Conservation (phyloP, 2,329 filamentous ascomycete genomes). For the Chrysoporthe puriensis region DNA sequence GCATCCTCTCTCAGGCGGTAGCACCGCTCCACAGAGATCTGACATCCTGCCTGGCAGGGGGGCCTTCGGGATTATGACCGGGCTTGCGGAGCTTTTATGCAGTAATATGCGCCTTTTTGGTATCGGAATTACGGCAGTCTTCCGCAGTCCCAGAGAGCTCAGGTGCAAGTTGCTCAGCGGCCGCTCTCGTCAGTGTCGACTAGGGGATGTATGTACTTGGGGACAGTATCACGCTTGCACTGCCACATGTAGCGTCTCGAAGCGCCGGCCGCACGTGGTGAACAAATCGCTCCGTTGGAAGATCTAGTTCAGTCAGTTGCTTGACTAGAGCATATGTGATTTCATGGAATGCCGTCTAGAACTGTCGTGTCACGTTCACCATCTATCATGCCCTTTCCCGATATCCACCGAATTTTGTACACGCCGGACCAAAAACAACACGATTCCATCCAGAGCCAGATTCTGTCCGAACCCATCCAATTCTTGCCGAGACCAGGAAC, state of each 20-base stretch:
- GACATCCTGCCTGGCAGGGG: too few relatives aligned
- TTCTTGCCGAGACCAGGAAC: neutral
- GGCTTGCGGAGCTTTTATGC: too few relatives aligned
- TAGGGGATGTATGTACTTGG: neutral
- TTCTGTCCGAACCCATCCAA: neutral
- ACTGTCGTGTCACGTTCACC: neutral
- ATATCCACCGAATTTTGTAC: slow-evolving; percentile 14
- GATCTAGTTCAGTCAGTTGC: neutral
- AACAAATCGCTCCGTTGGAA: neutral
- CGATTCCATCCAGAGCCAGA: neutral
- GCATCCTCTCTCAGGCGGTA: too few relatives aligned
- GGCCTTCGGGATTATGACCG: too few relatives aligned
- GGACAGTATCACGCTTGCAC: neutral
- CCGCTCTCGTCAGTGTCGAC: too few relatives aligned
- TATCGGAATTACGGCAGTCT: too few relatives aligned
- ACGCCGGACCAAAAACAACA: neutral
- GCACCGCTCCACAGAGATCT: too few relatives aligned
- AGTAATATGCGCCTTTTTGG: too few relatives aligned
- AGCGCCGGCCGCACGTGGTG: neutral
- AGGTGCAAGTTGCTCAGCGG: too few relatives aligned
- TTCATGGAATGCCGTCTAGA: slow-evolving; percentile 11
- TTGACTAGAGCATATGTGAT: neutral
- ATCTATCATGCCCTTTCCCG: slow-evolving; percentile 6
- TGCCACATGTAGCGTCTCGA: neutral
- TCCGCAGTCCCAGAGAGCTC: too few relatives aligned